Evolutionary conservation across 2,329 filamentous ascomycete genomes (phyloP), one percentile per base, ranked within the genome.

Genomic region (Xylariaceae sp.): DNA sequence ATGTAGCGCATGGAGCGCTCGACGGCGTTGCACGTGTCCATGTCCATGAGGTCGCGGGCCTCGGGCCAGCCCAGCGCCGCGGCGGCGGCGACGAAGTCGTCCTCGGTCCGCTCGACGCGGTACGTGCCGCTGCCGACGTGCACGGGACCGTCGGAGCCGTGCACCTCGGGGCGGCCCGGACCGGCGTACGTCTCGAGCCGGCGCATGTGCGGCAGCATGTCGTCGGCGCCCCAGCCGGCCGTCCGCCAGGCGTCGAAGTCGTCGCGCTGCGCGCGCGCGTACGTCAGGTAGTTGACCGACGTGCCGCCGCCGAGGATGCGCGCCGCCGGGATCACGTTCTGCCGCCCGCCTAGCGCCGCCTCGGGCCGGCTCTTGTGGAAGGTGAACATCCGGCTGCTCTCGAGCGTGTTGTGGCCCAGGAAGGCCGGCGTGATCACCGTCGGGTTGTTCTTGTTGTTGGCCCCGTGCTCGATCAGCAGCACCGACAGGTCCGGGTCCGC

Each of bases 21-120:
- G 19, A 56, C 58, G 2, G 12, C 23, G 15, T 32, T 31, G 6
- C 9, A 29, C 30, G 59, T 37, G 0, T 70, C 60, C 0, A 77
- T 56, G 33, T 66, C 61, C 35, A 77, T 66, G 16, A 76, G 34
- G 42, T 80, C 71, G 10, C 61, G 52, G 12, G 72, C 57, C 39
- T 75, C 63, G 0, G 61, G 59, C 44, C 66, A 69, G 2, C 74
- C 75, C 9, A 70, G 50, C 31, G 64, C 49, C 5, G 51, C 55
- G 0, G 67, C 58, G 1, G 70, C 68, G 1, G 64, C 51, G 18
- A 77, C 59, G 32, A 77, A 72, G 19, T 70, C 62, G 3, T 67
- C 57, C 30, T 71, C 64, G 2, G 61, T 51, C 2, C 34, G 37
- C 9, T 51, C 59, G 2, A 54, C 55, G 14, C n/a, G 60, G 51